Evolutionary conservation across 306 rosid species (phyloP).

Genomic region (Vigna angularis): DNA sequence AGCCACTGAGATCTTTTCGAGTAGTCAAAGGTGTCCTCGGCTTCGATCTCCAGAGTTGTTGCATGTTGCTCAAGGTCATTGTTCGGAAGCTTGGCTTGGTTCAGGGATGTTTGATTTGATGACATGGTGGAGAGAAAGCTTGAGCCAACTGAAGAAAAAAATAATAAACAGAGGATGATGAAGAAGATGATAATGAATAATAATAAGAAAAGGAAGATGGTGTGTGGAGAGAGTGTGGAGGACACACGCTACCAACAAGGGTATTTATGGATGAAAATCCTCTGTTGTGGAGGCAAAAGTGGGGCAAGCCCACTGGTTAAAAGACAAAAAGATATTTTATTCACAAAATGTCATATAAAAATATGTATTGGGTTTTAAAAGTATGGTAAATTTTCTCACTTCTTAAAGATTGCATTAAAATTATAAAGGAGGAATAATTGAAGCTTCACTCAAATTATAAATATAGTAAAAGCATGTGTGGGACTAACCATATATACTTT

Average conservation of each 20-base stretch:
- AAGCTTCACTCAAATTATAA: slow-evolving; percentile 14
- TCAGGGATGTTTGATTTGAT: slow-evolving; percentile 47
- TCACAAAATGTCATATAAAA: not conserved
- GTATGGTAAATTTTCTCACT: slow-evolving; percentile 2
- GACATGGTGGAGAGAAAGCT: slow-evolving; percentile 45
- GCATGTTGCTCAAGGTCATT: slow-evolving; percentile 63
- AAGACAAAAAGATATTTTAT: slow-evolving; percentile 32
- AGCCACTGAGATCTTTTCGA: slow-evolving; percentile 94
- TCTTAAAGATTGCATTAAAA: slow-evolving; percentile 29
- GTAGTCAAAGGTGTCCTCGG: slow-evolving; percentile 67
- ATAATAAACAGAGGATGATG: not conserved
- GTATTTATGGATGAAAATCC: slow-evolving; percentile 69
- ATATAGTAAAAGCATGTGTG: slow-evolving; percentile 6
- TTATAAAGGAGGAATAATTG: not conserved
- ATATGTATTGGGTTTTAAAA: not conserved
- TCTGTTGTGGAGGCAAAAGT: slow-evolving; percentile 48
- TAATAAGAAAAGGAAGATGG: slow-evolving; percentile 10
- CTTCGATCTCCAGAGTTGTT: slow-evolving; percentile 51
- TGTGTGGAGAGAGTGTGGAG: slow-evolving; percentile 64
- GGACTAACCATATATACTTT: slow-evolving; percentile 5
- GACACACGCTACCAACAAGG: slow-evolving; percentile 73
- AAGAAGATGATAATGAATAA: not conserved
- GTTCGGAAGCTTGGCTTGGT: slow-evolving; percentile 48
- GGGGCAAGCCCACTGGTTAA: slow-evolving; percentile 61
- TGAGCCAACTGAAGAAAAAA: not conserved